Conservation (phyloP, 2,329 filamentous ascomycete species). For the Colletotrichum agaves region DNA sequence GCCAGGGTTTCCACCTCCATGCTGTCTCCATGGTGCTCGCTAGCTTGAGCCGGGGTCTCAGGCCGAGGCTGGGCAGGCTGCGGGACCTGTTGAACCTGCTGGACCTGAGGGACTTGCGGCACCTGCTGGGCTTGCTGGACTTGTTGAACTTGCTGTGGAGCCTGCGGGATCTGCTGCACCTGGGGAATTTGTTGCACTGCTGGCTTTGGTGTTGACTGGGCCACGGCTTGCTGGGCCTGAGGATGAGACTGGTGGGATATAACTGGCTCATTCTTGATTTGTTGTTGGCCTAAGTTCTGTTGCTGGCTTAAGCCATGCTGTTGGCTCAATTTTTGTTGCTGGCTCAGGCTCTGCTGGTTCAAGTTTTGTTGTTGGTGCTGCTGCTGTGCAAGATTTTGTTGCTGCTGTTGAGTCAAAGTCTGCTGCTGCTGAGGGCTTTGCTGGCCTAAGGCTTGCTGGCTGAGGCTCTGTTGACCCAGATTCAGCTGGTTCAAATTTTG, state of each 20-base stretch:
- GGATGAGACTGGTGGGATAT: constrained; percentile 28
- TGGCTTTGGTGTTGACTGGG: constrained; percentile 37
- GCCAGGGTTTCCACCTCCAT: constrained; percentile 64
- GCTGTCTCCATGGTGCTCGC: constrained; percentile 57
- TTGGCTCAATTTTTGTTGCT: constrained; percentile 46
- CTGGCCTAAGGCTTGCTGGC: constrained; percentile 44
- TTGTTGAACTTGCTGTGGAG: constrained; percentile 44
- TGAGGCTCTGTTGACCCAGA: constrained; percentile 43
- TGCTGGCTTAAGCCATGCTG: constrained; percentile 46
- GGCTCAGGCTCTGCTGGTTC: constrained; percentile 46
- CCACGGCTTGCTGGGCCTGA: constrained; percentile 26
- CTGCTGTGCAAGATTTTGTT: constrained; percentile 40
- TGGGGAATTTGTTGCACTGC: constrained; percentile 27
- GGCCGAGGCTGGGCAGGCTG: constrained; percentile 49
- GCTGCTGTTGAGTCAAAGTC: constrained; percentile 45
- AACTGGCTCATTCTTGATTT: constrained; percentile 42
- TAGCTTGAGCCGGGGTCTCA: constrained; percentile 44
- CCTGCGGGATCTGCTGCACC: constrained; percentile 39
- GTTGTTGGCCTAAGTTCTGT: constrained; percentile 42
- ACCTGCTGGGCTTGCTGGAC: constrained; percentile 42
- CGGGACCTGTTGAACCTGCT: constrained; percentile 45
- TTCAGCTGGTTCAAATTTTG: constrained; percentile 46
- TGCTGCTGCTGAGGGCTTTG: constrained; percentile 47
- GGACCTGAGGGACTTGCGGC: constrained; percentile 38
- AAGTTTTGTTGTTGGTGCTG: constrained; percentile 47